These are phyloP conservation scores for Pseudofabraea citricarpa DNA, from an alignment of 2,329 filamentous ascomycete species.

Conservation along the genomic window DNA sequence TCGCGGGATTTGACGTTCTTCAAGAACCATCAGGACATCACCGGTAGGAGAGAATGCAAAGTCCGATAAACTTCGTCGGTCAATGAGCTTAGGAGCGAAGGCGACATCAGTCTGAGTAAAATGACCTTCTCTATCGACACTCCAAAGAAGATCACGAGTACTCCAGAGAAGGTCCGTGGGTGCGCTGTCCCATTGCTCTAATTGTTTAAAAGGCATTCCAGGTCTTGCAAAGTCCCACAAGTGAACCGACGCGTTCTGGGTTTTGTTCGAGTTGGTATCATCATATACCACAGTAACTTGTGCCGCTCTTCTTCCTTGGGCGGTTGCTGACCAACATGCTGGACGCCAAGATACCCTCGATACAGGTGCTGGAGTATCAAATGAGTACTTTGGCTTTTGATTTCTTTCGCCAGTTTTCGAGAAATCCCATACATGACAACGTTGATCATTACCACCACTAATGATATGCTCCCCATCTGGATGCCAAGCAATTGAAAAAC, in stretches of 20 bases:
- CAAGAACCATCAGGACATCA: constrained; percentile 56
- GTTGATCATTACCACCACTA: constrained; percentile 57
- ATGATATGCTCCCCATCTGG: constrained; percentile 62
- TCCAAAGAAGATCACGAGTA: constrained; percentile 62
- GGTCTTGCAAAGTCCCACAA: constrained; percentile 66
- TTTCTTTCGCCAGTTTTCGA: constrained; percentile 54
- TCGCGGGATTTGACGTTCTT: constrained; percentile 46
- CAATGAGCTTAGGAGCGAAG: constrained; percentile 58
- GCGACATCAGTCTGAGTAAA: constrained; percentile 63
- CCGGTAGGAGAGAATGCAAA: constrained; percentile 56
- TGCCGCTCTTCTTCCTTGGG: constrained; percentile 53
- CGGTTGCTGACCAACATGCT: constrained; percentile 59
- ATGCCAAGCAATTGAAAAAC: constrained; percentile 61
- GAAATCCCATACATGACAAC: constrained; percentile 62
- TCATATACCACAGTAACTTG: constrained; percentile 61
- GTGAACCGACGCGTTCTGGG: constrained; percentile 55
- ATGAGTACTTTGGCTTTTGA: constrained; percentile 59
- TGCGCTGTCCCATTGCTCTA: constrained; percentile 54
- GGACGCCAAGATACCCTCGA: constrained; percentile 59
- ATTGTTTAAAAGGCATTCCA: constrained; percentile 61
- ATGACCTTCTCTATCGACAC: constrained; percentile 54
- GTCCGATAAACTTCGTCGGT: constrained; percentile 56
- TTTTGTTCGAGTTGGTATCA: constrained; percentile 46
- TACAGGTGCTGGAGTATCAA: constrained; percentile 56
- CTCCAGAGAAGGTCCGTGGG: constrained; percentile 59